Percentiles rank a stretch among this genome's conserved stretches.
Evolutionary conservation across 2,329 filamentous ascomycete species (phyloP).

Genomic region (Diaporthe vaccinii): DNA sequence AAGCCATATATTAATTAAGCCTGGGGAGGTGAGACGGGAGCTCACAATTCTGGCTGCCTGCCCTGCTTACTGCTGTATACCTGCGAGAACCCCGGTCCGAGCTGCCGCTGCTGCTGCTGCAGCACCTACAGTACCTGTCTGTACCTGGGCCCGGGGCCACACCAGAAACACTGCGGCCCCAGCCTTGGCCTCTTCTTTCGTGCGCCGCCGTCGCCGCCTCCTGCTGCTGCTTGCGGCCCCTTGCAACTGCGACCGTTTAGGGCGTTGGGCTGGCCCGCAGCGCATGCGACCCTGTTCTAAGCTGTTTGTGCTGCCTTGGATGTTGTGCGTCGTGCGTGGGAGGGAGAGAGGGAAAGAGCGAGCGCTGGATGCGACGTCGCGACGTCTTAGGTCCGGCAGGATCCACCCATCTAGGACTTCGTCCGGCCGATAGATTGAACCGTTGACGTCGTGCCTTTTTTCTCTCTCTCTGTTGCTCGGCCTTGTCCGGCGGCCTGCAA

Average conservation of each 20-base stretch:
- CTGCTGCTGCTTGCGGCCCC: constrained; percentile 14
- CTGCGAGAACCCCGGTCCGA: background rate
- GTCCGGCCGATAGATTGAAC: constrained; percentile 20
- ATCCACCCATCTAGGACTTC: constrained; percentile 36
- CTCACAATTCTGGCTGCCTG: background rate
- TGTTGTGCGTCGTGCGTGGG: background rate
- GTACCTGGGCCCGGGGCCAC: background rate
- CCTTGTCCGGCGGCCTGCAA: background rate
- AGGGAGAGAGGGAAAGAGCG: background rate
- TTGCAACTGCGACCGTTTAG: constrained; percentile 6
- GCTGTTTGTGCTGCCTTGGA: constrained; percentile 9
- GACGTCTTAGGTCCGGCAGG: constrained; percentile 32
- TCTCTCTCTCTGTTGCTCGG: background rate
- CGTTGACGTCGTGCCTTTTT: constrained; percentile 13
- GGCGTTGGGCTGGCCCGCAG: background rate
- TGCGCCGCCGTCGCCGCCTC: background rate
- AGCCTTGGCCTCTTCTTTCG: background rate
- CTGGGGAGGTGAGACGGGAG: background rate
- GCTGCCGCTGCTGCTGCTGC: background rate
- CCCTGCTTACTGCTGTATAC: background rate
- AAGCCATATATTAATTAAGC: background rate
- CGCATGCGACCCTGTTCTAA: constrained; percentile 8
- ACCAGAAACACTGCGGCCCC: background rate
- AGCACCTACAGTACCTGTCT: background rate
- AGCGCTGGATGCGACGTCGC: constrained; percentile 10